Evolutionary conservation across 1,284 basidiomycete genomes (phyloP).

Genomic region (Inonotus hispidus): DNA sequence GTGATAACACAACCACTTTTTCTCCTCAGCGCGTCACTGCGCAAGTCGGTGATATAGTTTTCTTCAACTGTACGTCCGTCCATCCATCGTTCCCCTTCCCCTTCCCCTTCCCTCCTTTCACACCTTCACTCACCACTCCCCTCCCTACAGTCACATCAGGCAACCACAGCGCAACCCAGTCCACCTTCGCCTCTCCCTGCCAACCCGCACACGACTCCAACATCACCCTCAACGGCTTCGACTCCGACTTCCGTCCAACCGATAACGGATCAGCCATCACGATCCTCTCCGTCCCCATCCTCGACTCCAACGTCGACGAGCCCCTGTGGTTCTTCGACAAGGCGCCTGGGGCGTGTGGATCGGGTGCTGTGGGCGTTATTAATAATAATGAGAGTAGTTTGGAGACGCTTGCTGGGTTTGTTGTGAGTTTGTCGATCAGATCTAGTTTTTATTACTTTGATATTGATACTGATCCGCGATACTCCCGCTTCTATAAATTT

Average conservation of each 20-base stretch:
- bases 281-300: constrained; percentile 39
- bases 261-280: constrained; percentile 43
- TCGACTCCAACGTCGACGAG: constrained; percentile 33
- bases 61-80: constrained; percentile 46
- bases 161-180: constrained; percentile 53
- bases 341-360: constrained; percentile 39
- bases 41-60: constrained; percentile 40
- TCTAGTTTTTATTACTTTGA: neutral
- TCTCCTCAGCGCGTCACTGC: constrained; percentile 42
- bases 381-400: constrained; percentile 45
- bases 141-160: constrained; percentile 41
- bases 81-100: constrained; percentile 1
- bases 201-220: constrained; percentile 41
- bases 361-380: constrained; percentile 57
- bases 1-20: constrained; percentile 39
- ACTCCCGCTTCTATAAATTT: constrained; percentile 8
- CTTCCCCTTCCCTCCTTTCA: neutral
- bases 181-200: constrained; percentile 49
- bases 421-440: constrained; percentile 31
- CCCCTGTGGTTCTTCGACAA: constrained; percentile 60
- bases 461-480: constrained; percentile 6
- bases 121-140: too few relatives aligned
- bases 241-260: constrained; percentile 46
- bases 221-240: constrained; percentile 49
- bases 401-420: constrained; percentile 48